Conservation (phyloP, 2,329 filamentous ascomycete species). For the Raffaelea arxii region DNA sequence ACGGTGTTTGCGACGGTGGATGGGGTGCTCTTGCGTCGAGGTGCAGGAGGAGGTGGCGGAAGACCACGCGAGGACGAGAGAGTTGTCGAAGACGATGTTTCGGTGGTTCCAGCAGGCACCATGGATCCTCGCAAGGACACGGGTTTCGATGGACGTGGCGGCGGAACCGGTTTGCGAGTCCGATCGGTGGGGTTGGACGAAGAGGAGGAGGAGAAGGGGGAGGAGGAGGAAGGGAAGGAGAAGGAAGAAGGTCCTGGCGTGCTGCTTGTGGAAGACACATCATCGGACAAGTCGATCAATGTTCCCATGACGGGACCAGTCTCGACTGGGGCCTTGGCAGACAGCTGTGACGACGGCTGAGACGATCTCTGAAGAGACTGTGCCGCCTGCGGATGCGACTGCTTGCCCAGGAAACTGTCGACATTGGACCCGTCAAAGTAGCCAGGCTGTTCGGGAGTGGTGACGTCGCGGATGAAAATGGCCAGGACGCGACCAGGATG, state of each 20-base stretch:
- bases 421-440: constrained; percentile 65
- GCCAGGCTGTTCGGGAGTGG: constrained; percentile 59
- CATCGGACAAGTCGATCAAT: constrained; percentile 51
- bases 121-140: constrained; percentile 36
- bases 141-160: constrained; percentile 50
- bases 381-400: constrained; percentile 3
- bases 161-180: constrained; percentile 27
- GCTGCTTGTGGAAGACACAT: too few species aligned
- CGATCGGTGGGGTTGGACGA: background rate
- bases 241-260: too few species aligned
- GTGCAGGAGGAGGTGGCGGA: constrained; percentile 7
- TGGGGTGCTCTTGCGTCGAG: constrained; percentile 1
- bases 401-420: constrained; percentile 16
- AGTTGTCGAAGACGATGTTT: background rate
- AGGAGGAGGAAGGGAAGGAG: too few species aligned
- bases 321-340: constrained; percentile 13
- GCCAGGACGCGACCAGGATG: constrained; percentile 76
- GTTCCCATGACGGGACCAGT: constrained; percentile 41
- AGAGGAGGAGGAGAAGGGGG: background rate
- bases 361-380: too few species aligned
- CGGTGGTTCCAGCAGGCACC: constrained; percentile 17
- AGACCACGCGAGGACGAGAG: background rate
- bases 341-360: constrained; percentile 23
- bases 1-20: background rate
- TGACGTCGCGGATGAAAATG: constrained; percentile 93